Conservation (phyloP, 805 yeast species). For the Saccharomycopsis oosterbeekiorum region DNA sequence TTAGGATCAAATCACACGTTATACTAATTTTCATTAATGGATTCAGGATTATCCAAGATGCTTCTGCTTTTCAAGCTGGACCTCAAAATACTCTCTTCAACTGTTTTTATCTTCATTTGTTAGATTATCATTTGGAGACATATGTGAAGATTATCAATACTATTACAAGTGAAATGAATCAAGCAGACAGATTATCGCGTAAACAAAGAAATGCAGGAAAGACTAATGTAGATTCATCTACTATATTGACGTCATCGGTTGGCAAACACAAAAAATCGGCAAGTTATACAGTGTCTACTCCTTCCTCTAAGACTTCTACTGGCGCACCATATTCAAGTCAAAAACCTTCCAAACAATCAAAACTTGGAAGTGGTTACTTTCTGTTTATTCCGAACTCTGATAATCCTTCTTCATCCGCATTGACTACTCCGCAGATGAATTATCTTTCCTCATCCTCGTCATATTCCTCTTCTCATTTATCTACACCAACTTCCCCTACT, state of each 20-base stretch:
- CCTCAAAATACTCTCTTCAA: not conserved
- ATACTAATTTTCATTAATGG: not conserved
- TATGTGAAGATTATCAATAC: not conserved
- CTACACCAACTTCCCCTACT: not conserved
- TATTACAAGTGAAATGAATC: not conserved
- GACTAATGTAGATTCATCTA: not conserved
- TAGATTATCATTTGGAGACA: not conserved
- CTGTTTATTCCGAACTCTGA: not conserved
- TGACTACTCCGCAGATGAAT: not conserved
- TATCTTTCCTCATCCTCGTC: not conserved
- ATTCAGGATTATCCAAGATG: not conserved
- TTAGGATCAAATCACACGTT: not conserved
- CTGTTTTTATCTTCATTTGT: not conserved
- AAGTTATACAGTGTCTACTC: not conserved
- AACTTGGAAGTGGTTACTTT: not conserved
- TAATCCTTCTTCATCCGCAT: not conserved
- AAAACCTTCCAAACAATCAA: not conserved
- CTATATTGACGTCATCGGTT: not conserved
- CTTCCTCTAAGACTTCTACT: not conserved
- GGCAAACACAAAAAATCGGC: not conserved
- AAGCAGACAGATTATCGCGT: not conserved
- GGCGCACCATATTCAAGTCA: not conserved
- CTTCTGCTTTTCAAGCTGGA: not conserved
- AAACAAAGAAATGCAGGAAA: not conserved
- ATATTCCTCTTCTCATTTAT: not conserved